Conservation (phyloP, 2,329 filamentous ascomycete genomes). For the Penicillium capsulatum region DNA sequence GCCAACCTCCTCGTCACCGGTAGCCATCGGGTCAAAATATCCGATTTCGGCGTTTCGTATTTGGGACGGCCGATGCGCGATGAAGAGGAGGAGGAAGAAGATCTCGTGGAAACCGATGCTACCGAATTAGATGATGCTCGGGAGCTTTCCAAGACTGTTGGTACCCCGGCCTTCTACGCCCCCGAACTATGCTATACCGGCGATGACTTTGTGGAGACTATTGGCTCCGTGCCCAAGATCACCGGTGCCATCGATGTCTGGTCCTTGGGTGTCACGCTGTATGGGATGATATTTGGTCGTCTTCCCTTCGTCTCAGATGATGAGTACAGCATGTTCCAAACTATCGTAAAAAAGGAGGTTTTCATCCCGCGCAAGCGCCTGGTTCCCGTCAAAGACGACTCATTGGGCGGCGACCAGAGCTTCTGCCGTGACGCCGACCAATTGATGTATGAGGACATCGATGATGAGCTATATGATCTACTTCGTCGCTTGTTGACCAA, state of each 20-base stretch:
- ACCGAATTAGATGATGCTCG: conserved; percentile 87
- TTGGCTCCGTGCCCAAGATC: conserved; percentile 62
- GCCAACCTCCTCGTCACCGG: conserved; percentile 86
- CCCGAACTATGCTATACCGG: conserved; percentile 94
- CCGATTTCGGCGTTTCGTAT: conserved; percentile 97
- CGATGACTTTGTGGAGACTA: conserved; percentile 52
- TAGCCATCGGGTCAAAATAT: conserved; percentile 89
- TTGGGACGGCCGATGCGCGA: conserved; percentile 84
- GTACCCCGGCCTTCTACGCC: conserved; percentile 95
- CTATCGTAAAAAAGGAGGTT: conserved; percentile 87
- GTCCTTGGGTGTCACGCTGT: conserved; percentile 93
- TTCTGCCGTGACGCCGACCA: conserved; percentile 66
- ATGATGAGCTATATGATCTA: conserved; percentile 74
- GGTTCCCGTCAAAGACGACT: conserved; percentile 59
- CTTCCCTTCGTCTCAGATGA: conserved; percentile 91
- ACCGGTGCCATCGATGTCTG: conserved; percentile 95
- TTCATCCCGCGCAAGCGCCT: conserved; percentile 80
- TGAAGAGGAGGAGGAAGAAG: conserved; percentile 74
- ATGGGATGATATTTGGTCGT: conserved; percentile 89
- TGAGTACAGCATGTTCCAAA: conserved; percentile 85
- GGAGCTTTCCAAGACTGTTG: conserved; percentile 96
- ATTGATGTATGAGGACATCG: conserved; percentile 79
- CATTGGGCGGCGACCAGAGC: conserved; percentile 45
- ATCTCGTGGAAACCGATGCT: conserved; percentile 77
- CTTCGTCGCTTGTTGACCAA: conserved; percentile 77